These are phyloP conservation scores for Lecanosticta acicola DNA, from an alignment of 2,329 filamentous ascomycete genomes.

Conservation along the genomic window DNA sequence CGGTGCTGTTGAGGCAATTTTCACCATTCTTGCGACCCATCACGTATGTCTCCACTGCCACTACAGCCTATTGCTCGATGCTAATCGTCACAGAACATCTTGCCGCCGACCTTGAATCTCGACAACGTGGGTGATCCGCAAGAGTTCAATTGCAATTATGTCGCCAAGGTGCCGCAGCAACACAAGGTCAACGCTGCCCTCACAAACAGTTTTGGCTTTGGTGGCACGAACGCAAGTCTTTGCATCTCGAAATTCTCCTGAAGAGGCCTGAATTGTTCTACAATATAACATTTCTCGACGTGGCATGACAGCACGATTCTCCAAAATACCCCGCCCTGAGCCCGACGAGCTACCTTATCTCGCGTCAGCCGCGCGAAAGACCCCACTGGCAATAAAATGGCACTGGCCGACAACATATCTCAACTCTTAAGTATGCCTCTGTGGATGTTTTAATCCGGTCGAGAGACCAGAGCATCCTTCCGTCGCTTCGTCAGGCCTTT, in stretches of 20 bases:
- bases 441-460: too few relatives aligned
- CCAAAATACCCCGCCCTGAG: slow-evolving; percentile 1
- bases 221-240: slow-evolving; percentile 87
- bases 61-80: neutral
- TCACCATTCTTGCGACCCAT: slow-evolving; percentile 71
- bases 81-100: slow-evolving; percentile 52
- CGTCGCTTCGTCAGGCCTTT: too few relatives aligned
- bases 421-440: too few relatives aligned
- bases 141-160: slow-evolving; percentile 76
- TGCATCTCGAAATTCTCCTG: slow-evolving; percentile 56
- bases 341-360: neutral
- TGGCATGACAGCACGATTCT: too few relatives aligned
- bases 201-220: slow-evolving; percentile 97
- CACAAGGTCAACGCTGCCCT: slow-evolving; percentile 67
- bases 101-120: slow-evolving; percentile 86
- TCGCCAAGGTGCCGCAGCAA: slow-evolving; percentile 65
- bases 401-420: neutral
- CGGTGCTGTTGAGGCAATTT: slow-evolving; percentile 83
- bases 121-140: slow-evolving; percentile 54
- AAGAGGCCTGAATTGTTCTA: neutral
- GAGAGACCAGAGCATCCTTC: too few relatives aligned
- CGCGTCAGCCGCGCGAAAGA: neutral
- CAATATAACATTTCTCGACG: neutral
- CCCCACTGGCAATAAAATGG: neutral
- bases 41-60: slow-evolving; percentile 53